phyloP scores from a whole-genome alignment of 2,329 filamentous ascomycete species.

The Meredithiella fracta region DNA sequence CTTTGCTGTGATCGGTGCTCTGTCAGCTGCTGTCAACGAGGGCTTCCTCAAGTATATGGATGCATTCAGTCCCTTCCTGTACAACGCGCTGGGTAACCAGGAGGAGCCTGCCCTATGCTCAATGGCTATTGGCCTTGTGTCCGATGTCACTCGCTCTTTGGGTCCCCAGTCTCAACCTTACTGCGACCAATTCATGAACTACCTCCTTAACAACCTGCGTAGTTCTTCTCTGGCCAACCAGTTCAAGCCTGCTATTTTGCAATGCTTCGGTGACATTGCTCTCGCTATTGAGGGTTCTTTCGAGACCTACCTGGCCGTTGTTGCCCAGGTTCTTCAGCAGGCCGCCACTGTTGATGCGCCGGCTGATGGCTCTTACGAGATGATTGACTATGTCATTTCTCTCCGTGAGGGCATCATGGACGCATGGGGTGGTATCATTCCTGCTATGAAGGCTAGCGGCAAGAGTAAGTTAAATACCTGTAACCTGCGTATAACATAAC shows the following conservation, averaged over 20 bases:
- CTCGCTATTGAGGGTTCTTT: constrained; percentile 85
- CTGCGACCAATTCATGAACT: constrained; percentile 98
- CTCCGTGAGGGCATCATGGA: constrained; percentile 97
- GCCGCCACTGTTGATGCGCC: constrained; percentile 67
- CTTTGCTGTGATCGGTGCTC: constrained; percentile 80
- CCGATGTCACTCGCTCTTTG: constrained; percentile 85
- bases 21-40: constrained; percentile 79
- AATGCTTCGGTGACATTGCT: constrained; percentile 96
- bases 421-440: constrained; percentile 92
- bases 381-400: constrained; percentile 91
- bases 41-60: constrained; percentile 98
- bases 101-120: constrained; percentile 88
- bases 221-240: constrained; percentile 80
- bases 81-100: constrained; percentile 87
- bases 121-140: constrained; percentile 93
- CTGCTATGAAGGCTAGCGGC: constrained; percentile 71
- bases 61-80: constrained; percentile 77
- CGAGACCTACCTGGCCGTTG: constrained; percentile 80
- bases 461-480: constrained; percentile 44
- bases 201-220: constrained; percentile 78
- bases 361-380: constrained; percentile 74
- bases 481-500: background rate
- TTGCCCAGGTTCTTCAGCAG: constrained; percentile 86
- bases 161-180: constrained; percentile 83
- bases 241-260: constrained; percentile 94